Evolutionary conservation across 1,284 basidiomycete species (phyloP).

Genomic region (Rhodotorula mucilaginosa): DNA sequence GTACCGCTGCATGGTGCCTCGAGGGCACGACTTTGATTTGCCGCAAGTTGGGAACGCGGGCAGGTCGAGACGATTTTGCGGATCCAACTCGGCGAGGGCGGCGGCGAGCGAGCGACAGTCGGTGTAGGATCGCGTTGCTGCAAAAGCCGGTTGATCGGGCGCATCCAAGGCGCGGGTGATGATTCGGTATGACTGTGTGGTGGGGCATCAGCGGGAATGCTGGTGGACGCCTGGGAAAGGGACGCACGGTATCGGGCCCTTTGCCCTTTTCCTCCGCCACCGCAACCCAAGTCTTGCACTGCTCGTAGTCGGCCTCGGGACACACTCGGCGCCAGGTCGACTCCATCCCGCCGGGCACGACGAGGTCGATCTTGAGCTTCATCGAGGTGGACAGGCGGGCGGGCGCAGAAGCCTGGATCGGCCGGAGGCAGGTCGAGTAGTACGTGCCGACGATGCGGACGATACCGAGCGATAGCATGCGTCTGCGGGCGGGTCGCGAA

Average conservation of each 20-base stretch:
- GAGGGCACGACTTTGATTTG: neutral
- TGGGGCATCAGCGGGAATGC: neutral
- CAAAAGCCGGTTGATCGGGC: conserved; percentile 2
- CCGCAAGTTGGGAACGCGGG: conserved; percentile 18
- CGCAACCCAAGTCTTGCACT: conserved; percentile 28
- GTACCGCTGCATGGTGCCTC: conserved; percentile 23
- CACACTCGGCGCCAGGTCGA: conserved; percentile 12
- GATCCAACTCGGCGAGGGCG: conserved; percentile 19
- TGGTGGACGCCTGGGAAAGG: neutral
- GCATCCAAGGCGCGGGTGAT: conserved; percentile 18
- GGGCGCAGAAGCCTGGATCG: conserved; percentile 13
- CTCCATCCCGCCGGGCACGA: conserved; percentile 35
- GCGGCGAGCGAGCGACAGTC: conserved; percentile 9
- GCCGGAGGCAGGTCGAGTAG: conserved; percentile 17
- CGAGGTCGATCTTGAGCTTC: conserved; percentile 26
- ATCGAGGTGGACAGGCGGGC: conserved; percentile 19
- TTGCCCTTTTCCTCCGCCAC: conserved; percentile 15
- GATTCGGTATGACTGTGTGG: conserved; percentile 22
- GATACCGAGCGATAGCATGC: conserved; percentile 34
- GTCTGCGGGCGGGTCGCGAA: neutral
- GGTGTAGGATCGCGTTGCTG: conserved; percentile 1
- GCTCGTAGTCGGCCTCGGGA: conserved; percentile 1
- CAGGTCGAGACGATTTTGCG: conserved; percentile 9
- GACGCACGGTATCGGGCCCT: conserved; percentile 13
- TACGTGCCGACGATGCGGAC: conserved; percentile 38